Conservation (phyloP, 306 rosid genomes). For the Prunus salicina region DNA sequence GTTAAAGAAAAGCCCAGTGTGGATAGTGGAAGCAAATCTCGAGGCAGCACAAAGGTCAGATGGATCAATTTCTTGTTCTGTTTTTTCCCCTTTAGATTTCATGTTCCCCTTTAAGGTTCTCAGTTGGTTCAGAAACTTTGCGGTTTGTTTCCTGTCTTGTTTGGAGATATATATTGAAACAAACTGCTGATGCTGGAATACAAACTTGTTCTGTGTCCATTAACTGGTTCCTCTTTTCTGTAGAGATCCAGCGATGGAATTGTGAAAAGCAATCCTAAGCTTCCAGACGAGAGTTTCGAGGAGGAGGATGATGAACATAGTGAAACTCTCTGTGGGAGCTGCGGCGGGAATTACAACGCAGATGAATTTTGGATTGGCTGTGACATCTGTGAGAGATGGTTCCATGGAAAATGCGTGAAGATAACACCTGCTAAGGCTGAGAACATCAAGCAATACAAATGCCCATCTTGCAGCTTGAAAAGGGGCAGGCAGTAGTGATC, state of each 20-base stretch:
- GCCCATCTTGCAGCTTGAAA: constrained; percentile 82
- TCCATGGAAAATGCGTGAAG: constrained; percentile 89
- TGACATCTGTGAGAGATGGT: constrained; percentile 88
- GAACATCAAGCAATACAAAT: constrained; percentile 86
- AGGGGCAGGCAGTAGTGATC: constrained; percentile 54
- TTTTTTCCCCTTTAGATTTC: background rate
- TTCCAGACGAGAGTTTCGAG: constrained; percentile 68
- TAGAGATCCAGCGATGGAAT: constrained; percentile 80
- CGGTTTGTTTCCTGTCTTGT: background rate
- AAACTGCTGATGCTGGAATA: background rate
- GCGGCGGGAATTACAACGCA: constrained; percentile 78
- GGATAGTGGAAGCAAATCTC: constrained; percentile 89
- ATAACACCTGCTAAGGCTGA: constrained; percentile 91
- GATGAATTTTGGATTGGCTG: constrained; percentile 94
- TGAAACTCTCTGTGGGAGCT: constrained; percentile 82
- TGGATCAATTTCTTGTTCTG: background rate
- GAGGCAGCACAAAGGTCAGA: constrained; percentile 83
- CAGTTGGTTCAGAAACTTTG: background rate
- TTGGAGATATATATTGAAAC: background rate
- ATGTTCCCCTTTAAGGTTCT: background rate
- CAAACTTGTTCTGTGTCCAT: constrained; percentile 4
- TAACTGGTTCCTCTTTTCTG: background rate
- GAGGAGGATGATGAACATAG: constrained; percentile 88
- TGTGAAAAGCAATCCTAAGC: constrained; percentile 69
- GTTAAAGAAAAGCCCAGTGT: constrained; percentile 75